Percentiles rank a stretch among this genome's conserved stretches.
Conservation (phyloP, 768 basidiomycete species). For the Thelephora aurantiotincta region DNA sequence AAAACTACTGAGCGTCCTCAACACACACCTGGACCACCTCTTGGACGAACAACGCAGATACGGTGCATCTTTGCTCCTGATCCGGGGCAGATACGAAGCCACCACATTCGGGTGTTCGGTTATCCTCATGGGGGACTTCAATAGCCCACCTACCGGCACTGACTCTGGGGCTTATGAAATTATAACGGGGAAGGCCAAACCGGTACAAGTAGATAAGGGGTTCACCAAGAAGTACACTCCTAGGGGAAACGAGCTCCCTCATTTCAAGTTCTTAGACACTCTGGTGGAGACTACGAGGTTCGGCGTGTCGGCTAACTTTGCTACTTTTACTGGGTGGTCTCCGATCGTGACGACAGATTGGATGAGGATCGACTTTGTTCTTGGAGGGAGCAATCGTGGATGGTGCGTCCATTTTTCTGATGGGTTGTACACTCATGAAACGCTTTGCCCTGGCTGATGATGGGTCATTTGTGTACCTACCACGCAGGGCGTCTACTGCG, state of each 20-base stretch:
- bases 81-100: constrained; percentile 35
- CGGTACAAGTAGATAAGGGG: constrained; percentile 26
- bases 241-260: constrained; percentile 12
- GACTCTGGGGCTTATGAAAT: constrained; percentile 39
- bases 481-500: constrained; percentile 20
- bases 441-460: neutral
- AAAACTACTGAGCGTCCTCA: constrained; percentile 26
- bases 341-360: constrained; percentile 23
- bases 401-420: constrained; percentile 21
- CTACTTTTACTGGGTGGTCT: constrained; percentile 39
- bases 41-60: constrained; percentile 37
- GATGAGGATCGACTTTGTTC: constrained; percentile 36
- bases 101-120: constrained; percentile 25
- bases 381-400: constrained; percentile 30
- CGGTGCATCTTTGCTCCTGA: constrained; percentile 36
- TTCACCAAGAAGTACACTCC: constrained; percentile 29
- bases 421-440: neutral
- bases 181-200: constrained; percentile 26
- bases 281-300: constrained; percentile 26
- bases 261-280: constrained; percentile 31
- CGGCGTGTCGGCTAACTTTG: constrained; percentile 29
- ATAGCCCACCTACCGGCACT: constrained; percentile 29
- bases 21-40: constrained; percentile 40
- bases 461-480: neutral
- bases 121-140: constrained; percentile 40